Evolutionary conservation across 345 rosid species (phyloP), one percentile per base, ranked within the genome.

Genomic region (Passiflora organensis): DNA sequence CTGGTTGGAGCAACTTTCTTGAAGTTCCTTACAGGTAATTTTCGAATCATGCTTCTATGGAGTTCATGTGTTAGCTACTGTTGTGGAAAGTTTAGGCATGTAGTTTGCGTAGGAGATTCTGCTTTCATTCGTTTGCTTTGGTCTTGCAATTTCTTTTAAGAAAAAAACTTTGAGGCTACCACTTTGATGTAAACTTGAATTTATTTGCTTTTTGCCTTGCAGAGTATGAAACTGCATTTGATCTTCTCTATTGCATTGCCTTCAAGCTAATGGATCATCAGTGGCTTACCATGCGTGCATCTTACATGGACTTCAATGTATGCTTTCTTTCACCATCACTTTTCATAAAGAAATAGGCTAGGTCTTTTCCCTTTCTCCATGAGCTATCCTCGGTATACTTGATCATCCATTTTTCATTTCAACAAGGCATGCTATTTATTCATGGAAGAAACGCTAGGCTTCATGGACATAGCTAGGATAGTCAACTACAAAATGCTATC

Each of bases 281-380:
- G 59, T 93, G 99, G 99, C 96, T 89, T 52, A 41, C 81, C 41
- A 89, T 93, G 89, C 99, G 70, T 10, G 97, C 99, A 9, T 93
- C 97, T 34, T 93, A 93, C 72, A 93, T 93, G 99, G 99, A 93
- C 73, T 93, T 93, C 74, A 93, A 93, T 65, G 99, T 89, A 72
- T 51, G 81, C 50, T 45, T 57, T 46, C 55, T 48, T 67, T 32
- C 56, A 23, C 37, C 53, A 0, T 37, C 44, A 37, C 54, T 66
- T 45, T 59, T 51, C 12, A 34, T 41, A 15, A 41, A 32, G 25
- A 24, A 1, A 54, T 59, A 52, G 13, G 36, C 38, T 15, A 55
- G 39, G 13, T 2, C 32, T 63, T 60, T 6, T 6, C 21, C 16
- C 46, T 48, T 18, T 8, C 48, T n/a, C n/a, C n/a, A 23, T 19